Evolutionary conservation across 129 eudicot genomes (phyloP).

Genomic region (Tanacetum coccineum): DNA sequence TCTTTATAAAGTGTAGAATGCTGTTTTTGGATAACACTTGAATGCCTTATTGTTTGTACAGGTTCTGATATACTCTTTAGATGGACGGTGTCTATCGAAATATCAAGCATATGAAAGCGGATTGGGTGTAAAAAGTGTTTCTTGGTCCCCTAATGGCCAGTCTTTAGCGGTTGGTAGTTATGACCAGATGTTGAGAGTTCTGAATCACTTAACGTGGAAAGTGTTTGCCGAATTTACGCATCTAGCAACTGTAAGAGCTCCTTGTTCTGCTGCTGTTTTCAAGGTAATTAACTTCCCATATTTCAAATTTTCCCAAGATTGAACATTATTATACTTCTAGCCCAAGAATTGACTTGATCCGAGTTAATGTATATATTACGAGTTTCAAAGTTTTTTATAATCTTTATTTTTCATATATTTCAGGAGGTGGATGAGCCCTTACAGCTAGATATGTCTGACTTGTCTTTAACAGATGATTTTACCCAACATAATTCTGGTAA

Average conservation of each 20-base stretch:
- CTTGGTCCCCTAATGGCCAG: conserved; percentile 98
- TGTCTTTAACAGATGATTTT: conserved; percentile 67
- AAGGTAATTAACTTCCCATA: conserved; percentile 43
- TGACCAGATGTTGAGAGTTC: conserved; percentile 91
- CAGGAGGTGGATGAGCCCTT: conserved; percentile 98
- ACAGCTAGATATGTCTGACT: conserved; percentile 82
- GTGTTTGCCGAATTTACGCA: conserved; percentile 91
- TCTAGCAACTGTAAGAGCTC: conserved; percentile 69
- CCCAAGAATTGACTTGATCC: conserved; percentile 5
- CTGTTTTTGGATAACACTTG: conserved; percentile 15
- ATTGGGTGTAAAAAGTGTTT: conserved; percentile 82
- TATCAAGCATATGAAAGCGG: conserved; percentile 99
- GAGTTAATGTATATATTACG: neutral
- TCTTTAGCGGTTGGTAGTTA: conserved; percentile 94
- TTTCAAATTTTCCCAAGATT: conserved; percentile 20
- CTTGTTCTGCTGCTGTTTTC: conserved; percentile 89
- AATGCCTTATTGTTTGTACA: conserved; percentile 23
- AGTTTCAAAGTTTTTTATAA: neutral
- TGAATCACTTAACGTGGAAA: conserved; percentile 97
- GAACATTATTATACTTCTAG: neutral
- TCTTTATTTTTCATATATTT: conserved; percentile 24
- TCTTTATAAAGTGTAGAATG: neutral
- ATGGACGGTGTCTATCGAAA: conserved; percentile 86
- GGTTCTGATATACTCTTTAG: conserved; percentile 93
- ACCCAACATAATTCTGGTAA: conserved; percentile 58